phyloP scores from a whole-genome alignment of 2,329 filamentous ascomycete genomes.

The Orbilia oligospora region DNA sequence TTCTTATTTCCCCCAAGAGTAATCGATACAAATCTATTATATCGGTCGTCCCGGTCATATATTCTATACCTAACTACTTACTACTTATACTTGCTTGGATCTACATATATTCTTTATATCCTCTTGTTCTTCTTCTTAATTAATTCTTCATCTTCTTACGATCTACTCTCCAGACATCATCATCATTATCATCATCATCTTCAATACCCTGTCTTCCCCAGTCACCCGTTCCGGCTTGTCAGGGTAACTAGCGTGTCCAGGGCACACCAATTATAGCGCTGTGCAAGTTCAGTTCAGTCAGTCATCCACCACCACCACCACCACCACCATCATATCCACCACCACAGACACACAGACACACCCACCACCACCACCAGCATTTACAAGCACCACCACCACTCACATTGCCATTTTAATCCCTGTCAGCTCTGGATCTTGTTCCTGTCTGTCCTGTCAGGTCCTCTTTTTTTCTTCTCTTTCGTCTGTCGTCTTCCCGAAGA shows the following conservation, averaged over 20 bases:
- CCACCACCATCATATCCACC: background rate
- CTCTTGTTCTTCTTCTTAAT: background rate
- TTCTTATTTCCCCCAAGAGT: constrained; percentile 16
- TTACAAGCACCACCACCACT: background rate
- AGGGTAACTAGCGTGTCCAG: constrained; percentile 27
- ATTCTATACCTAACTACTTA: too few relatives aligned
- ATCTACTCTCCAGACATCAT: background rate
- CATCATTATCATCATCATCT: too few relatives aligned
- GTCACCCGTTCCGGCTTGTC: constrained; percentile 23
- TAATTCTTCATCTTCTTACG: background rate
- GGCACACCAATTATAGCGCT: constrained; percentile 58
- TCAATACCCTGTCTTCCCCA: constrained; percentile 2
- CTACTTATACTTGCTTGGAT: too few relatives aligned
- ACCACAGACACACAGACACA: too few relatives aligned
- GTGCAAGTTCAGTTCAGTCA: constrained; percentile 36
- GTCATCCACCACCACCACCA: constrained; percentile 31
- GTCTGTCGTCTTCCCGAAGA: constrained; percentile 25
- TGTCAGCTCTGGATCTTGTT: constrained; percentile 42
- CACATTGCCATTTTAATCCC: constrained; percentile 22
- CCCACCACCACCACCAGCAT: background rate
- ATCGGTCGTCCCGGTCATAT: too few relatives aligned
- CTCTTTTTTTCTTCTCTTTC: background rate
- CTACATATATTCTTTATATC: background rate
- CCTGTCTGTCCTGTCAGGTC: constrained; percentile 42
- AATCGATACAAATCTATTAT: too few relatives aligned